Evolutionary conservation across 495 filamentous ascomycete genomes (phyloP).

Genomic region (Tuber calosporum): DNA sequence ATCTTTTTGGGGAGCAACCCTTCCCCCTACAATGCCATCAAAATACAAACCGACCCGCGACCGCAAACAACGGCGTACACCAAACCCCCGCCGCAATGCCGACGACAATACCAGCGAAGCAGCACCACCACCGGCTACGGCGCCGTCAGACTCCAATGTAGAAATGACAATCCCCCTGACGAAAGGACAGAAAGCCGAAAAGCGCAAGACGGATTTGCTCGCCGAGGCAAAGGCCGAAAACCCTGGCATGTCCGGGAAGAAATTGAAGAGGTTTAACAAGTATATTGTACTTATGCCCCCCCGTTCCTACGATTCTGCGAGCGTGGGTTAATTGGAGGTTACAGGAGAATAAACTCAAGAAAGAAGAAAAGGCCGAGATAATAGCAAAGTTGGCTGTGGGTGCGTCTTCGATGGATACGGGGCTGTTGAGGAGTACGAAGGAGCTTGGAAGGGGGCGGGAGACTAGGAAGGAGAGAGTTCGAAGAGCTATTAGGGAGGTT

Average conservation of each 20-base stretch:
- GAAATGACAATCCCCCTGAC: constrained; percentile 29
- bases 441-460: constrained; percentile 61
- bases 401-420: constrained; percentile 70
- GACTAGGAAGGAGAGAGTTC: constrained; percentile 60
- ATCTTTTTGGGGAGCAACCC: not conserved
- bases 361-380: constrained; percentile 82
- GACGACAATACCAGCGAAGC: not conserved
- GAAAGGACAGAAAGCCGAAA: constrained; percentile 62
- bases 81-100: constrained; percentile 4
- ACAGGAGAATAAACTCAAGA: constrained; percentile 81
- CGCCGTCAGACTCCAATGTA: constrained; percentile 19
- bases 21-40: constrained; percentile 26
- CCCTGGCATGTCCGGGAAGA: constrained; percentile 77
- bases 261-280: constrained; percentile 88
- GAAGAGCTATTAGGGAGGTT: constrained; percentile 54
- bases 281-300: constrained; percentile 61
- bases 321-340: constrained; percentile 10
- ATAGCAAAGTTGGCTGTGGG: constrained; percentile 73
- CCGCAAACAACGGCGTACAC: constrained; percentile 36
- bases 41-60: constrained; percentile 41
- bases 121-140: not conserved
- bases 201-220: constrained; percentile 46
- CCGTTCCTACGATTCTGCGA: not conserved
- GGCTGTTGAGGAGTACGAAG: constrained; percentile 64
- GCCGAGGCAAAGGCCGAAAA: constrained; percentile 62